Percentiles rank a stretch among this genome's conserved stretches.
These are phyloP conservation scores for Phytophthora pini DNA, from an alignment of 352 stramenopile genomes.

Conservation along the genomic window DNA sequence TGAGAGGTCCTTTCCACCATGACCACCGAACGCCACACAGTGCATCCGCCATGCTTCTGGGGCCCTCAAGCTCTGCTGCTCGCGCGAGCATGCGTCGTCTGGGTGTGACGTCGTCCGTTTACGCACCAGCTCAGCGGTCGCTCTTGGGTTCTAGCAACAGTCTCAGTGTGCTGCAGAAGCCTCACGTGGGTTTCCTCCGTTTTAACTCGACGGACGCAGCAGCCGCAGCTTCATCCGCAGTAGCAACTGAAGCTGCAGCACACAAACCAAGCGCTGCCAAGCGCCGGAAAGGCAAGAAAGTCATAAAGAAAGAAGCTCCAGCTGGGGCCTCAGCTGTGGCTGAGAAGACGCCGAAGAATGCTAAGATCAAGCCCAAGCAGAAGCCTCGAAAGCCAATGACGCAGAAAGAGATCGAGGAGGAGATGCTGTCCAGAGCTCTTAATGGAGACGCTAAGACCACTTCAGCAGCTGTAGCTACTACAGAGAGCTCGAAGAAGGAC, in stretches of 20 bases:
- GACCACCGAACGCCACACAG: conserved; percentile 21
- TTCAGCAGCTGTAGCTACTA: not conserved
- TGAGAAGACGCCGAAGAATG: conserved; percentile 2
- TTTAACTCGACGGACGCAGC: conserved; percentile 15
- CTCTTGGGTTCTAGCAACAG: not conserved
- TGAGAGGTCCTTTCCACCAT: not conserved
- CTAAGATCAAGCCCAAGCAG: conserved; percentile 15
- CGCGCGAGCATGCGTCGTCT: conserved; percentile 25
- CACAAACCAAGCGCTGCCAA: conserved; percentile 36
- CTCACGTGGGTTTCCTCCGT: conserved; percentile 2
- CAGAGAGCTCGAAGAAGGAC: conserved; percentile 19
- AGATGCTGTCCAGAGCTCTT: conserved; percentile 38
- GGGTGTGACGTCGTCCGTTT: conserved; percentile 1
- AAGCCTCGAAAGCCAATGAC: conserved; percentile 31
- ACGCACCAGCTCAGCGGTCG: conserved; percentile 3
- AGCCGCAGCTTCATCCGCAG: not conserved
- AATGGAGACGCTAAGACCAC: conserved; percentile 17
- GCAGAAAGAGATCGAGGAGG: conserved; percentile 46
- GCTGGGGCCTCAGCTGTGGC: not conserved
- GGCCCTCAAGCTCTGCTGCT: conserved; percentile 16
- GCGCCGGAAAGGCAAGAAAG: conserved; percentile 36
- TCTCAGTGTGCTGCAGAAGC: not conserved
- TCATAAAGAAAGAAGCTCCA: conserved; percentile 33
- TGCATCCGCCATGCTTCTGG: conserved; percentile 28
- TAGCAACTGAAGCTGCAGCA: not conserved